These are phyloP conservation scores for Ophiostoma perfectum DNA, from an alignment of 2,329 filamentous ascomycete genomes.

Conservation along the genomic window DNA sequence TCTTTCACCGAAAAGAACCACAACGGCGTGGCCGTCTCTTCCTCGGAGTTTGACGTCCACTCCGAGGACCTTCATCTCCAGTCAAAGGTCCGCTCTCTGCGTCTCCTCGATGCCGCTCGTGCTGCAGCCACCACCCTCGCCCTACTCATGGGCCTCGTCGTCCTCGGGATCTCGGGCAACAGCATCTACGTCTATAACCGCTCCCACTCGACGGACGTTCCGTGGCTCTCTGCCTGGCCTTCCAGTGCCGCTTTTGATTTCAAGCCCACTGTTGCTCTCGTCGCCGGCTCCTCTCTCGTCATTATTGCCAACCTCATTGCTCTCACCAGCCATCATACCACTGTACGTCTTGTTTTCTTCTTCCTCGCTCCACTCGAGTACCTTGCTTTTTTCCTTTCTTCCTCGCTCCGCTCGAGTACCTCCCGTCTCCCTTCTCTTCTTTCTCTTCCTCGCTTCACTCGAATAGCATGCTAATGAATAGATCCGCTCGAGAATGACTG, in stretches of 20 bases:
- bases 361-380: constrained; percentile 40
- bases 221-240: constrained; percentile 52
- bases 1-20: constrained; percentile 13
- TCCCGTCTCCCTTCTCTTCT: background rate
- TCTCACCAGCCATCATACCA: constrained; percentile 44
- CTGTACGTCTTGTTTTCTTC: constrained; percentile 39
- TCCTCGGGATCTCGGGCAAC: constrained; percentile 51
- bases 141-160: constrained; percentile 46
- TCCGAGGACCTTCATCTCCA: constrained; percentile 37
- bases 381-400: background rate
- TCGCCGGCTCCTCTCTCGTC: constrained; percentile 48
- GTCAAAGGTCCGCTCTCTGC: constrained; percentile 38
- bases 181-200: constrained; percentile 50
- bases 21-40: constrained; percentile 28
- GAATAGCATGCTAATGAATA: constrained; percentile 25
- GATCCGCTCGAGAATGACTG: constrained; percentile 36
- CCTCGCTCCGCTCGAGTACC: background rate
- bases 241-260: constrained; percentile 46
- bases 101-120: constrained; percentile 41
- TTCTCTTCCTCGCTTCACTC: background rate
- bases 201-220: constrained; percentile 42
- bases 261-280: constrained; percentile 50
- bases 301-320: constrained; percentile 44
- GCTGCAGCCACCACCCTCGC: constrained; percentile 46
- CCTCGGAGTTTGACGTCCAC: constrained; percentile 48